These are phyloP conservation scores for Neonectria punicea DNA, from an alignment of 2,329 filamentous ascomycete genomes.

Conservation along the genomic window DNA sequence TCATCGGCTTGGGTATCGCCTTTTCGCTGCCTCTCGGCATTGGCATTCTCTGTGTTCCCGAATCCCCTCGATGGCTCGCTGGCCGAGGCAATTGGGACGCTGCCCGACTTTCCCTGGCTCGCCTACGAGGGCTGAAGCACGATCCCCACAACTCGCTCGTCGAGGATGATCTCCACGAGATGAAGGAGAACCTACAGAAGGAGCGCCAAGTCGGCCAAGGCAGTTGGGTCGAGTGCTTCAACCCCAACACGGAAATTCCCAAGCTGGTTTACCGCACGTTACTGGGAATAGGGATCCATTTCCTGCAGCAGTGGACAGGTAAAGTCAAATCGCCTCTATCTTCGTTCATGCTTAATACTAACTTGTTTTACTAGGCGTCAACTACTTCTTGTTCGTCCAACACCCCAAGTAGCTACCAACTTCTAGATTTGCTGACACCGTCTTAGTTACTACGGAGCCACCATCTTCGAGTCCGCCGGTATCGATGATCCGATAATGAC, in stretches of 20 bases:
- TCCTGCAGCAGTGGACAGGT: constrained; percentile 74
- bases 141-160: constrained; percentile 57
- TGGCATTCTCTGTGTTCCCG: constrained; percentile 64
- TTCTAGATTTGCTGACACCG: background rate
- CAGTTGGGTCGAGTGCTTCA: constrained; percentile 70
- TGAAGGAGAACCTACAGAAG: constrained; percentile 58
- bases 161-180: constrained; percentile 64
- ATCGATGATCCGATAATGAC: constrained; percentile 73
- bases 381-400: constrained; percentile 61
- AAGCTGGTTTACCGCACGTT: constrained; percentile 72
- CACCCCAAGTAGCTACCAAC: background rate
- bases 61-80: constrained; percentile 68
- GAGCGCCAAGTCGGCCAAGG: constrained; percentile 57
- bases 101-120: constrained; percentile 61
- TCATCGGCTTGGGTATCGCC: constrained; percentile 66
- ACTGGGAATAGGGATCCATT: constrained; percentile 71
- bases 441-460: constrained; percentile 67
- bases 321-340: background rate
- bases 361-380: constrained; percentile 48
- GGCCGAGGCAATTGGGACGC: constrained; percentile 58
- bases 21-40: constrained; percentile 63
- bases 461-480: constrained; percentile 74
- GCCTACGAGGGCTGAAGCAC: constrained; percentile 62
- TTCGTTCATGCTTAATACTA: background rate
- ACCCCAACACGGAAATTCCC: constrained; percentile 59